A percentile compares a stretch with the other conserved stretches of the same genome.
These are phyloP conservation scores for Patellaria atrata DNA, from an alignment of 495 filamentous ascomycete species.

Conservation along the genomic window DNA sequence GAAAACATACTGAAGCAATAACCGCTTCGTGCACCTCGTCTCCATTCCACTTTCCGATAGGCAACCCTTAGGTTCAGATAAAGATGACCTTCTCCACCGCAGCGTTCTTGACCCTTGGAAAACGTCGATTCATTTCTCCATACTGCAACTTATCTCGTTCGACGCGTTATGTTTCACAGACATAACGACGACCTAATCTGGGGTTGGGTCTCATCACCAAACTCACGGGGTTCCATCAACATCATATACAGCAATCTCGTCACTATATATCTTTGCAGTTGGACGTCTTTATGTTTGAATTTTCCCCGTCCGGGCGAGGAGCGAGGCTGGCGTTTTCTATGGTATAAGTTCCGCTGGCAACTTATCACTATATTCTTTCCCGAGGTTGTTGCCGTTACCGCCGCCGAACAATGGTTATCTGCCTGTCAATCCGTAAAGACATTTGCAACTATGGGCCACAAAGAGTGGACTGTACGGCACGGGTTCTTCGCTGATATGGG, in stretches of 20 bases:
- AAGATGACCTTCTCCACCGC: no score
- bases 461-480: constrained; percentile 21
- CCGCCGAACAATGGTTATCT: constrained; percentile 13
- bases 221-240: constrained; percentile 15
- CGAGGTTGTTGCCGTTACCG: constrained; percentile 9
- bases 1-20: no score
- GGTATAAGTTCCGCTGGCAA: no score
- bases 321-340: no score
- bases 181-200: no score
- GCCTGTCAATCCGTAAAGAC: constrained; percentile 10
- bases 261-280: constrained; percentile 18
- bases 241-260: constrained; percentile 13
- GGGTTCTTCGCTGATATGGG: constrained; percentile 28
- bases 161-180: no score
- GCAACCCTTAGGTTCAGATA: no score
- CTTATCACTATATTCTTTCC: constrained; percentile 15
- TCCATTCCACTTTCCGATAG: no score
- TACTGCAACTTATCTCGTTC: no score
- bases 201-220: constrained; percentile 11
- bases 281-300: constrained; percentile 16
- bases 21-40: no score
- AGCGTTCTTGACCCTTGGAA: no score
- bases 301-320: constrained; percentile 5
- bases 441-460: background rate
- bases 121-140: no score